Evolutionary conservation across 1,284 basidiomycete genomes (phyloP).

Genomic region (Cryptococcus amylolentus): DNA sequence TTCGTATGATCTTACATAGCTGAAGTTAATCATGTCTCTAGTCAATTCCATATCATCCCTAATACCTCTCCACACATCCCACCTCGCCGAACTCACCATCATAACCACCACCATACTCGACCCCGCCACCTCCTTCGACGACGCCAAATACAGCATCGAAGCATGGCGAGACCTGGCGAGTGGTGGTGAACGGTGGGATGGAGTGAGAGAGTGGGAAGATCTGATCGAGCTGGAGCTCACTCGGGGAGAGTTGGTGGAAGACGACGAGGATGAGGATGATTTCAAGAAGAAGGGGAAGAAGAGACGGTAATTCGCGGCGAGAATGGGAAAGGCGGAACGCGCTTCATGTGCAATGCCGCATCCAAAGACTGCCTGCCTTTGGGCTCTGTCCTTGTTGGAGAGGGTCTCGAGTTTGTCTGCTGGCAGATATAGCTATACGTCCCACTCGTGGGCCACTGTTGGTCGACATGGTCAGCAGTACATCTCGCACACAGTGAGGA

Average conservation of each 20-base stretch:
- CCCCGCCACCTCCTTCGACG: constrained; percentile 35
- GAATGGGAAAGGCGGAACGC: background rate
- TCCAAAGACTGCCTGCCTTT: no score
- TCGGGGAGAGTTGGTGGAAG: constrained; percentile 17
- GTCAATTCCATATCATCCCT: constrained; percentile 39
- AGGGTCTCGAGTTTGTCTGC: no score
- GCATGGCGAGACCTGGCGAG: constrained; percentile 36
- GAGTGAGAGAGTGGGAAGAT: constrained; percentile 43
- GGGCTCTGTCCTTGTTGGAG: no score
- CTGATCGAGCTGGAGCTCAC: constrained; percentile 34
- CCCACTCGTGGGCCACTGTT: no score
- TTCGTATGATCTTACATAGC: background rate
- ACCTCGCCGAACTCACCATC: constrained; percentile 24
- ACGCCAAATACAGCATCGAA: constrained; percentile 36
- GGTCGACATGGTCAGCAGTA: no score
- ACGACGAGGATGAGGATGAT: constrained; percentile 23
- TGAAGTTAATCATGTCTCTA: constrained; percentile 6
- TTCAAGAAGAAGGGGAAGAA: background rate
- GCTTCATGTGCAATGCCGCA: background rate
- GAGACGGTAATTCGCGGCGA: background rate
- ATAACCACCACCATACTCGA: constrained; percentile 24
- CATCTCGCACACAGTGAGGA: no score
- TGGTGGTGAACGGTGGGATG: constrained; percentile 34
- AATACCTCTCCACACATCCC: constrained; percentile 28
- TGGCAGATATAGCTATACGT: no score